A percentile compares a stretch with the other conserved stretches of the same genome.
Conservation (phyloP, 805 yeast genomes). For the Torulaspora gathmanii region DNA sequence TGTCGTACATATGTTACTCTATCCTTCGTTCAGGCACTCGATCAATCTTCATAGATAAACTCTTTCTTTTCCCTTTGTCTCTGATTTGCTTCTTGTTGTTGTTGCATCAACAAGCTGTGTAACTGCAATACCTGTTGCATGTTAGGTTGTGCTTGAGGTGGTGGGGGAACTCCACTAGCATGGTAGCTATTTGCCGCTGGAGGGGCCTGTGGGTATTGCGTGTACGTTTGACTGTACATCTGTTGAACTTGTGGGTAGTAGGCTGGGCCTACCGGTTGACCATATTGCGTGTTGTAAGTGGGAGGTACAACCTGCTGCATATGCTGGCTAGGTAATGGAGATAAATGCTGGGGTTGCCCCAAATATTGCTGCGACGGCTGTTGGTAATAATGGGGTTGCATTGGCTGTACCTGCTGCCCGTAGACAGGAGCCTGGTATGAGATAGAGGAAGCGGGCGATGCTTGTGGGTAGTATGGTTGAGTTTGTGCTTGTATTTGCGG, state of each 20-base stretch:
- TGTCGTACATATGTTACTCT: neutral
- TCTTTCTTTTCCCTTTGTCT: constrained; percentile 5
- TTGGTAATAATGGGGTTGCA: constrained; percentile 7
- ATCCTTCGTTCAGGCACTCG: neutral
- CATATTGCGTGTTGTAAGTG: constrained; percentile 5
- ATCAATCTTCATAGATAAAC: constrained; percentile 11
- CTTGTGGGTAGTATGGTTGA: neutral
- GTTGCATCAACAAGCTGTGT: constrained; percentile 26
- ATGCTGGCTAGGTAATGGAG: neutral
- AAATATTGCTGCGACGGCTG: constrained; percentile 7
- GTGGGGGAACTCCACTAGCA: neutral
- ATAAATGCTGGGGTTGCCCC: neutral
- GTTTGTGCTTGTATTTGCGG: neutral
- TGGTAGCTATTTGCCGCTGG: neutral
- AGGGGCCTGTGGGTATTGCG: neutral
- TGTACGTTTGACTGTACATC: neutral
- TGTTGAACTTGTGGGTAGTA: constrained; percentile 10
- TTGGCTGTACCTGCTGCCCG: constrained; percentile 6
- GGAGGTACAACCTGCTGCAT: constrained; percentile 6
- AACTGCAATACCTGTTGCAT: constrained; percentile 25
- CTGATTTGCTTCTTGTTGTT: constrained; percentile 13
- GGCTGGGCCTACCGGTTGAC: constrained; percentile 13
- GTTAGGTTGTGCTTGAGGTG: constrained; percentile 10
- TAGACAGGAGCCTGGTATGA: constrained; percentile 1
- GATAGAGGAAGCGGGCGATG: neutral